phyloP scores from a whole-genome alignment of 768 basidiomycete species.

The Hortiboletus campestris region DNA sequence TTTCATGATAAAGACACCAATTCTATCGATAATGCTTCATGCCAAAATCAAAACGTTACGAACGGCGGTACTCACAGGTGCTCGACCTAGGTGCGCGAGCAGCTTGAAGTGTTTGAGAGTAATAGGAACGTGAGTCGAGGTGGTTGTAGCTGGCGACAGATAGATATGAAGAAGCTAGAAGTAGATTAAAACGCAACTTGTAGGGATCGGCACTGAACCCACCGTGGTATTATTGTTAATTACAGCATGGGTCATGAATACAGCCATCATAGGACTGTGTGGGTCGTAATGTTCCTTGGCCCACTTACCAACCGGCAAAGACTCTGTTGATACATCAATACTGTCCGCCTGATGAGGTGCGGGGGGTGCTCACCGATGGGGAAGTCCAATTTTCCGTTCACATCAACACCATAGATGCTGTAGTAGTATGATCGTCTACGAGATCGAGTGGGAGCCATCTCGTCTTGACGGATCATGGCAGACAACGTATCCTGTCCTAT shows the following conservation, averaged over 20 bases:
- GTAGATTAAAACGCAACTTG: neutral
- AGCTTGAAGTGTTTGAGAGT: conserved; percentile 76
- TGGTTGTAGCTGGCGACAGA: conserved; percentile 29
- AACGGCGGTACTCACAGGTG: conserved; percentile 47
- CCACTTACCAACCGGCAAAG: conserved; percentile 59
- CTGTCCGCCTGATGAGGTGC: neutral
- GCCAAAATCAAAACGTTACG: neutral
- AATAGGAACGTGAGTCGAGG: conserved; percentile 52
- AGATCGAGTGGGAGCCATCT: conserved; percentile 55
- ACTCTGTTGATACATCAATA: conserved; percentile 40
- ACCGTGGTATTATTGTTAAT: conserved; percentile 56
- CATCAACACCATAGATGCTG: conserved; percentile 36
- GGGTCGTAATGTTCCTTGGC: conserved; percentile 54
- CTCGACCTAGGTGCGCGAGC: conserved; percentile 63
- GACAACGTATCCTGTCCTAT: conserved; percentile 73
- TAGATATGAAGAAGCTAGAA: conserved; percentile 49
- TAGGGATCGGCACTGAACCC: conserved; percentile 1
- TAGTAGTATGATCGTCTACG: conserved; percentile 56
- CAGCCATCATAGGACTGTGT: conserved; percentile 56
- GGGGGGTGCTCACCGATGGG: conserved; percentile 46
- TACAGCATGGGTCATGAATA: conserved; percentile 72
- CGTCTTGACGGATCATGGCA: conserved; percentile 73
- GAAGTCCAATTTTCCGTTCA: conserved; percentile 52
- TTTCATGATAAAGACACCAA: conserved; percentile 55
- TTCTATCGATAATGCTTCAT: conserved; percentile 36